Conservation (phyloP, 2,329 filamentous ascomycete species). For the Paramyrothecium sp. region DNA sequence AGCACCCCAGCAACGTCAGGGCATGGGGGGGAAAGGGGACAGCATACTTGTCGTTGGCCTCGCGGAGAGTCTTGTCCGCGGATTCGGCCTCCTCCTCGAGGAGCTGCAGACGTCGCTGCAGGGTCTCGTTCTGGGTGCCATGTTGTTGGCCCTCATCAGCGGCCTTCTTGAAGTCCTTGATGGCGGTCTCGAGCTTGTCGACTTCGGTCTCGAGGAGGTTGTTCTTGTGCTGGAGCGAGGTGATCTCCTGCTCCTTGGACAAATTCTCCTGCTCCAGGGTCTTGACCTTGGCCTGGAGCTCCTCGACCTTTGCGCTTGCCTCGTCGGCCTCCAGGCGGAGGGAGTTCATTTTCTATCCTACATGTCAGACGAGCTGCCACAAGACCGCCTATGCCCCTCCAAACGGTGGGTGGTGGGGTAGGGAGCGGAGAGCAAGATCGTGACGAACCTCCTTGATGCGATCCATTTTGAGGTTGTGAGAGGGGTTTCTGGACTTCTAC, state of each 20-base stretch:
- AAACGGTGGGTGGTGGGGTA: slow-evolving; percentile 29
- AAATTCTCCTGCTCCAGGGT: slow-evolving; percentile 90
- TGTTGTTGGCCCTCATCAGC: slow-evolving; percentile 80
- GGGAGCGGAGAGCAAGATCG: slow-evolving; percentile 9
- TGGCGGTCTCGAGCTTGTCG: slow-evolving; percentile 82
- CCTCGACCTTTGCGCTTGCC: slow-evolving; percentile 76
- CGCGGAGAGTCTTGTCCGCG: slow-evolving; percentile 92
- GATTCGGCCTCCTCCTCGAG: slow-evolving; percentile 98
- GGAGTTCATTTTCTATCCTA: slow-evolving; percentile 81
- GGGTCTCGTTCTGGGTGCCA: slow-evolving; percentile 85
- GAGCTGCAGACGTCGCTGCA: slow-evolving; percentile 89
- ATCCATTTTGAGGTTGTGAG: slow-evolving; percentile 61
- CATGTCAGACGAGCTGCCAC: slow-evolving; percentile 18
- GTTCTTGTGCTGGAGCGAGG: slow-evolving; percentile 94
- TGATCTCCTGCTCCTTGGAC: slow-evolving; percentile 97
- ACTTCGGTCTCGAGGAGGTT: slow-evolving; percentile 84
- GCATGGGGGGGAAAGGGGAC: slow-evolving; percentile 6
- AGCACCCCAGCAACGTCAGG: not conserved
- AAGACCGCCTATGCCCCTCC: slow-evolving; percentile 21
- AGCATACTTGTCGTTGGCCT: slow-evolving; percentile 93
- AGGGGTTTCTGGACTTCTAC: slow-evolving; percentile 11
- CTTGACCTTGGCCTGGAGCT: slow-evolving; percentile 86
- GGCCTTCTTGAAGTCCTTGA: slow-evolving; percentile 85
- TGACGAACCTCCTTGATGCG: slow-evolving; percentile 82
- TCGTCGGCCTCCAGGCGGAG: slow-evolving; percentile 94